Evolutionary conservation across 108 stramenopile species (phyloP).

Genomic region (Skeletonema menzelii): DNA sequence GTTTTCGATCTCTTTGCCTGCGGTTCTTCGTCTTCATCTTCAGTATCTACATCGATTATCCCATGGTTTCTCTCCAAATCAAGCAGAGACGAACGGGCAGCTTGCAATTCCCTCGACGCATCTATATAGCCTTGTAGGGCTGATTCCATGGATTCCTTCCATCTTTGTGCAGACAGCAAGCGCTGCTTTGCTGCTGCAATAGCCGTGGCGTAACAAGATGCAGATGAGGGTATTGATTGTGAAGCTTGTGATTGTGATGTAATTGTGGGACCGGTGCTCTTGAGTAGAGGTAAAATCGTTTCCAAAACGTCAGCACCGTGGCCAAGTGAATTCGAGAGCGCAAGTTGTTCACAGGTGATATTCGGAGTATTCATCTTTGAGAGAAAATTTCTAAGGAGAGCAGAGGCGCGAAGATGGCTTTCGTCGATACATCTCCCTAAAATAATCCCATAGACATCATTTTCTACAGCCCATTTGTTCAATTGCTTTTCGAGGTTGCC

Average conservation of each 20-base stretch:
- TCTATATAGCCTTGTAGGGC: not conserved
- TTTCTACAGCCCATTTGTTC: not conserved
- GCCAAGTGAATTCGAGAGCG: not conserved
- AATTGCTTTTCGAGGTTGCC: slow-evolving; percentile 7
- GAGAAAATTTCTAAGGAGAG: not conserved
- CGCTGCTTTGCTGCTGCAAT: slow-evolving; percentile 9
- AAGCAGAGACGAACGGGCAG: not conserved
- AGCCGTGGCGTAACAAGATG: not conserved
- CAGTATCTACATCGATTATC: not conserved
- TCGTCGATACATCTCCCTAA: not conserved
- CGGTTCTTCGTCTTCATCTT: not conserved
- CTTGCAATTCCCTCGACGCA: not conserved
- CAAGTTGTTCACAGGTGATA: not conserved
- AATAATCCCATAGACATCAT: not conserved
- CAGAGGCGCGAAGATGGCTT: not conserved
- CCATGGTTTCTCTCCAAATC: not conserved
- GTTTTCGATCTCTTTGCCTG: not conserved
- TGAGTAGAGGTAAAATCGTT: not conserved
- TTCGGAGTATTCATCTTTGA: slow-evolving; percentile 1
- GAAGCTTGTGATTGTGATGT: not conserved
- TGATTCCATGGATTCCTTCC: slow-evolving; percentile 3
- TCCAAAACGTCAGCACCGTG: not conserved
- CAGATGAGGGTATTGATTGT: not conserved
- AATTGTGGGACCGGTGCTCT: not conserved
- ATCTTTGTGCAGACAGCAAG: not conserved